Percentiles rank a stretch among this genome's conserved stretches.
phyloP scores from a whole-genome alignment of 306 rosid species.

The Benincasa hispida region DNA sequence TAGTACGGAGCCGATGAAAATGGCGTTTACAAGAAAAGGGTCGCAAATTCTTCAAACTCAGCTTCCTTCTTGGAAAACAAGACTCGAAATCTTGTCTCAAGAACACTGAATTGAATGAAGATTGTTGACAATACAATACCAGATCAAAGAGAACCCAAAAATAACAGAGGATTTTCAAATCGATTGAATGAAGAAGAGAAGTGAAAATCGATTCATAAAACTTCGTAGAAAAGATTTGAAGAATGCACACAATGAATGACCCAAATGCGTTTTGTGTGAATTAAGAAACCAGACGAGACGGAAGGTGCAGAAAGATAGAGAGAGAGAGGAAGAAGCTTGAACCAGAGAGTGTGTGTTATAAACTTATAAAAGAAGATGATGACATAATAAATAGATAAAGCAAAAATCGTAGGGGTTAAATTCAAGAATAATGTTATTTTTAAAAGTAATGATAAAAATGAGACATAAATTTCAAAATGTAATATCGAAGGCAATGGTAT shows the following conservation, averaged over 20 bases:
- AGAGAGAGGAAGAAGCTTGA: neutral
- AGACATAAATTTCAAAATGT: no score
- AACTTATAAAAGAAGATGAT: neutral
- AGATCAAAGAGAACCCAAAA: neutral
- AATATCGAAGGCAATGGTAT: no score
- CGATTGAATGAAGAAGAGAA: slow-evolving; percentile 6
- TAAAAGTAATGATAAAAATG: no score
- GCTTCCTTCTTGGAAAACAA: neutral
- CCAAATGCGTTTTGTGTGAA: slow-evolving; percentile 21
- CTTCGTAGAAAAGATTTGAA: slow-evolving; percentile 10
- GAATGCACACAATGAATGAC: slow-evolving; percentile 16
- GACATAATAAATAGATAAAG: neutral
- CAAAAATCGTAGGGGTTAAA: no score
- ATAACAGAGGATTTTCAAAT: neutral
- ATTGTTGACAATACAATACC: neutral
- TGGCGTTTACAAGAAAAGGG: neutral
- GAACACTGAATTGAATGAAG: neutral
- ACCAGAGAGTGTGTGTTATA: slow-evolving; percentile 1
- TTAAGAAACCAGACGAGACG: slow-evolving; percentile 35
- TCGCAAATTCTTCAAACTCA: neutral
- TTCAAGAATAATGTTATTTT: no score
- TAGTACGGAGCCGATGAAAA: neutral
- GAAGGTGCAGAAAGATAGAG: slow-evolving; percentile 1
- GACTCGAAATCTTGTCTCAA: neutral
- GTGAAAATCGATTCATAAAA: slow-evolving; percentile 18